Percentiles rank a stretch among this genome's conserved stretches.
phyloP scores from a whole-genome alignment of 2,329 filamentous ascomycete species.

The Colletotrichum paranaense region DNA sequence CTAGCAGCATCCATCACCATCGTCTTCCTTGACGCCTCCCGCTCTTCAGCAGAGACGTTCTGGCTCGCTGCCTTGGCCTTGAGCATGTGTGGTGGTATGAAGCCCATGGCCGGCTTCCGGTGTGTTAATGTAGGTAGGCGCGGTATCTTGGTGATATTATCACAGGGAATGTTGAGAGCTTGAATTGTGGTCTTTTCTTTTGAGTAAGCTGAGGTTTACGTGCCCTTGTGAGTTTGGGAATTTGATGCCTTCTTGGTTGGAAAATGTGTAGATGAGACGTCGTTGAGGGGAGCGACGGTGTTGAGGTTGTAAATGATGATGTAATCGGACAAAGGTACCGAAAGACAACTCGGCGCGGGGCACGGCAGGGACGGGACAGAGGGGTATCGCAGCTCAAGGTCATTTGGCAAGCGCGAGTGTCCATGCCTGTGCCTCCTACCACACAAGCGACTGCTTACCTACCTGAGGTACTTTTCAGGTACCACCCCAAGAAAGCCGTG shows the following conservation, averaged over 20 bases:
- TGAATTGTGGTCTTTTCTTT: neutral
- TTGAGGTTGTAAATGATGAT: neutral
- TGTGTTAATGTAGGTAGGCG: rapidly evolving
- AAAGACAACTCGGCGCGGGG: neutral
- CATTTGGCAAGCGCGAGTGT: neutral
- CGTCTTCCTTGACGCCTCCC: neutral
- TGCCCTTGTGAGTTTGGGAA: too few relatives aligned
- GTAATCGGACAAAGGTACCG: neutral
- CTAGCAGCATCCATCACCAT: neutral
- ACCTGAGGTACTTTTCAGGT: neutral
- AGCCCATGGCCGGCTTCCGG: neutral
- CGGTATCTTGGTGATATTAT: too few relatives aligned
- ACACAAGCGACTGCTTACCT: neutral
- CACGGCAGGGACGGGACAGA: neutral
- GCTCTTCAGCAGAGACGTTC: neutral
- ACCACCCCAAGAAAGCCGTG: neutral
- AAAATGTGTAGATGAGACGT: neutral
- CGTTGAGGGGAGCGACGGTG: neutral
- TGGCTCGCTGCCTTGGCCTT: neutral
- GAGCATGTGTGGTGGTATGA: neutral
- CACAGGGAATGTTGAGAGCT: too few relatives aligned
- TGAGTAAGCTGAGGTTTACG: neutral
- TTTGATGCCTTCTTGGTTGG: neutral
- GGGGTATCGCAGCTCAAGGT: neutral
- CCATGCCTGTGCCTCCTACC: neutral